These are phyloP conservation scores for Fomitopsis pulvina DNA, from an alignment of 768 basidiomycete genomes.

Conservation along the genomic window DNA sequence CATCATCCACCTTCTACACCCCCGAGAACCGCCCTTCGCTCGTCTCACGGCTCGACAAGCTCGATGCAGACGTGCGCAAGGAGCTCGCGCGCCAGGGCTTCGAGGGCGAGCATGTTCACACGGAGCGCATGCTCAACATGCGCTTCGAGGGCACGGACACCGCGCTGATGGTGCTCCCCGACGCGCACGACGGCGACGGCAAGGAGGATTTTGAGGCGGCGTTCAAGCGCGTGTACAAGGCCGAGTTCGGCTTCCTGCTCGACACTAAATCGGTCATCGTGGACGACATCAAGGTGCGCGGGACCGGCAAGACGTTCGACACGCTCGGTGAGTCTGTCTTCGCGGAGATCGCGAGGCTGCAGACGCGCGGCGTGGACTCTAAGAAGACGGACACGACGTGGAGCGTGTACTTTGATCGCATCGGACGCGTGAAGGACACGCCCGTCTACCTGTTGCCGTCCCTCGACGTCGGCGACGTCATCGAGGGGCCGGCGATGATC, in stretches of 20 bases:
- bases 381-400: slow-evolving; percentile 44
- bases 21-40: slow-evolving; percentile 49
- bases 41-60: slow-evolving; percentile 58
- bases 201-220: slow-evolving; percentile 70
- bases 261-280: slow-evolving; percentile 80
- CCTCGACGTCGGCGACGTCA: slow-evolving; percentile 60
- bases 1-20: slow-evolving; percentile 75
- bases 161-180: slow-evolving; percentile 76
- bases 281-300: slow-evolving; percentile 90
- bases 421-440: slow-evolving; percentile 70
- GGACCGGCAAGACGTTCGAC: slow-evolving; percentile 88
- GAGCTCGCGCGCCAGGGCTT: slow-evolving; percentile 84
- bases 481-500: slow-evolving; percentile 87
- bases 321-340: slow-evolving; percentile 74
- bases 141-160: slow-evolving; percentile 93
- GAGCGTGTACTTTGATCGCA: slow-evolving; percentile 77
- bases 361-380: slow-evolving; percentile 30
- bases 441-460: slow-evolving; percentile 72
- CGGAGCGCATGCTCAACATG: slow-evolving; percentile 88
- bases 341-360: slow-evolving; percentile 56
- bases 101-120: slow-evolving; percentile 55
- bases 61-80: slow-evolving; percentile 51
- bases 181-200: slow-evolving; percentile 41
- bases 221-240: slow-evolving; percentile 75
- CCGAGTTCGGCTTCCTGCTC: slow-evolving; percentile 88